Base-by-base conservation (phyloP, 1,139 yeast genomes). In the Hansenula lynferdii region DNA sequence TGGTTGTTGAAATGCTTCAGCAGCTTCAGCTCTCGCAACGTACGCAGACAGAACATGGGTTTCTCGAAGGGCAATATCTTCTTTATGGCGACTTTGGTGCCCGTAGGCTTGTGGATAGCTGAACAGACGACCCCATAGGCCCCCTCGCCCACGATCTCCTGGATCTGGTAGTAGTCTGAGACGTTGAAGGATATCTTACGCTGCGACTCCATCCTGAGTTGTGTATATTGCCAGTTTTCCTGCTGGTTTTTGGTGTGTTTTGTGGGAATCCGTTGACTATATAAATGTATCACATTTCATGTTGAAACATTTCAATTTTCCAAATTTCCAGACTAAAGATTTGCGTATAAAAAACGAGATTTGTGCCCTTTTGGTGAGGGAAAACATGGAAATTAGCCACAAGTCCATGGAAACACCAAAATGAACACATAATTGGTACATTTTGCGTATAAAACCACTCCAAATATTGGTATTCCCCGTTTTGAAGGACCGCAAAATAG, bases 81-180 rank as follows among this genome's bases (percentile, higher is more conserved):
- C 64, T 92, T 92, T 54, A 92, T 90, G 37, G 98, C 98, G 16
- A 94, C 97, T 53, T 81, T 81, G 49, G 86, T 94, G 43, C 83
- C 81, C 8, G 95, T 77, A 5, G 97, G 97, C 53, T 77, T 76
- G 62, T 92, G 96, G 15, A 83, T 65, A 0, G 97, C 98, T 20
- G 95, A 81, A 56, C 97, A 90, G 17, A 92, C 98, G 14, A 92
- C 78, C 5, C 98, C 98, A 56, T 92, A 92, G 1, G 98, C 98
- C n/a, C 98, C 98, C 60, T 90, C 97, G 7, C 98, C 98, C 12
- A 87, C 85, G 15, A 86, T 79, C 52, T 85, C 94, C 25, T 77
- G 68, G 42, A 87, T 79, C 58, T 83, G 86, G 60, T 87, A 87
- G 58, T 82, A 85, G 50, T 83, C 89, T 35, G 87, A 77, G 22